A percentile compares a stretch with the other conserved stretches of the same genome.
These are phyloP conservation scores for Bipolaris zeicola DNA, from an alignment of 2,329 filamentous ascomycete species.

Conservation along the genomic window DNA sequence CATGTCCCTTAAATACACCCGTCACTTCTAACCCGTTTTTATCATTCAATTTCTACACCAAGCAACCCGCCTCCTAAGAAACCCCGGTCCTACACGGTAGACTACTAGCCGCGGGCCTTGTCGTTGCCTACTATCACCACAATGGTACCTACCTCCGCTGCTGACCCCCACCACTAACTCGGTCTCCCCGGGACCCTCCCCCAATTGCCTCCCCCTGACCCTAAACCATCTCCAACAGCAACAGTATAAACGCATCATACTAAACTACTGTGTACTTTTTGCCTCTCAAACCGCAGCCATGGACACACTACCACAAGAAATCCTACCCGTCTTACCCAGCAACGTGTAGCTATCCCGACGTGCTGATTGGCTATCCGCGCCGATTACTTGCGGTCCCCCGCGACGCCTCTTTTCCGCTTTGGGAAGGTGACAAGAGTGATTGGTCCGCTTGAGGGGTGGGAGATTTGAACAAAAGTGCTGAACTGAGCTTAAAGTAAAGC, in stretches of 20 bases:
- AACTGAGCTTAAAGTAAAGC: neutral
- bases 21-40: neutral
- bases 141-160: no score
- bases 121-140: no score
- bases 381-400: neutral
- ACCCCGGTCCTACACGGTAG: conserved; percentile 1
- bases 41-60: neutral
- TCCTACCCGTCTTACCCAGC: no score
- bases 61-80: conserved; percentile 4
- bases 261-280: no score
- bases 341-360: conserved; percentile 2
- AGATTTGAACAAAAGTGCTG: conserved; percentile 4
- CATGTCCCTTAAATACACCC: neutral
- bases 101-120: no score
- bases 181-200: no score
- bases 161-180: no score
- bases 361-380: conserved; percentile 7
- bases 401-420: conserved; percentile 10
- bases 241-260: no score
- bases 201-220: no score
- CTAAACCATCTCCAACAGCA: no score
- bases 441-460: neutral
- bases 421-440: conserved; percentile 15
- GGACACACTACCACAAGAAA: no score
- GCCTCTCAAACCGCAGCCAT: no score